Evolutionary conservation across 2,329 filamentous ascomycete genomes (phyloP).

Genomic region (Biscogniauxia marginata): DNA sequence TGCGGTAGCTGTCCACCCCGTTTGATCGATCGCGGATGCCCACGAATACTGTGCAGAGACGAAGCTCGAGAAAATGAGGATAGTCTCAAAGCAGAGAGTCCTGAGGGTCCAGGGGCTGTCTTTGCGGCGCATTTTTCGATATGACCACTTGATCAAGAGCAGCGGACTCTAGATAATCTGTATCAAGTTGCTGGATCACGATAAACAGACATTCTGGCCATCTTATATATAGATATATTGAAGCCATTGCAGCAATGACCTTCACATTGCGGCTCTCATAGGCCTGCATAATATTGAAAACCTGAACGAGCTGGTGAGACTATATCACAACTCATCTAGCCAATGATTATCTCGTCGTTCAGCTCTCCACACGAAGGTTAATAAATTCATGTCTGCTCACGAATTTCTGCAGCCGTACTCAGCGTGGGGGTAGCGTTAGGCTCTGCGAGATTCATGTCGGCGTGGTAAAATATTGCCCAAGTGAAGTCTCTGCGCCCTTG

Average conservation of each 20-base stretch:
- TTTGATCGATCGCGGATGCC: constrained; percentile 19
- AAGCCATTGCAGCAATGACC: background rate
- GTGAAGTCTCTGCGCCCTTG: background rate
- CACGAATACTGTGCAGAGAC: constrained; percentile 19
- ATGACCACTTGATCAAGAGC: background rate
- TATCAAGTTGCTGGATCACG: background rate
- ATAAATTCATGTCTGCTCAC: background rate
- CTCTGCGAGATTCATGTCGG: background rate
- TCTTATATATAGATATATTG: background rate
- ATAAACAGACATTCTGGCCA: background rate
- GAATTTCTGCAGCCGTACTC: background rate
- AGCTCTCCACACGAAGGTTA: background rate
- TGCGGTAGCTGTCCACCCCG: constrained; percentile 30
- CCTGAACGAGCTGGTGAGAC: background rate
- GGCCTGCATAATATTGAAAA: background rate
- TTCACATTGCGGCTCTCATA: background rate
- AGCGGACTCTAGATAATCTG: background rate
- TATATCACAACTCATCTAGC: background rate
- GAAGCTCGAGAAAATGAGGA: constrained; percentile 12
- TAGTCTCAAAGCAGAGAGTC: background rate
- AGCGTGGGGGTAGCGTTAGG: background rate
- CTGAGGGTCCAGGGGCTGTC: background rate
- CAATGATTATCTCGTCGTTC: background rate
- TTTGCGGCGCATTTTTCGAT: background rate
- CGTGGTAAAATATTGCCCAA: background rate